Conservation (phyloP, 164 flowering plant genomes). For the Annona squamosa region DNA sequence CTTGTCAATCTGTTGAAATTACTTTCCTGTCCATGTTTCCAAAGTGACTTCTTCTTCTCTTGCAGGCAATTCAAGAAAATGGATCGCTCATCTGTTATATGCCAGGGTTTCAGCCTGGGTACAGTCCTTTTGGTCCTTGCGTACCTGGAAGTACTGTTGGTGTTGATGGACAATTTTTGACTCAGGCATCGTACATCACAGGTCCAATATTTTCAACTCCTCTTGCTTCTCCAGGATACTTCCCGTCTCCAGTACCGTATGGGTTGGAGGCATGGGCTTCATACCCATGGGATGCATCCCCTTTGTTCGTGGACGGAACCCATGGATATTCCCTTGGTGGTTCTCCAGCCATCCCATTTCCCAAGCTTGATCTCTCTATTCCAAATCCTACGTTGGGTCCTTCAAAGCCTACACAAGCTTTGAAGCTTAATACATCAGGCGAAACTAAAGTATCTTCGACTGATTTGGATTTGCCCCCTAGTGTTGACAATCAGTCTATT, state of each 20-base stretch:
- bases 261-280: constrained; percentile 36
- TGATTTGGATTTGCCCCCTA: constrained; percentile 22
- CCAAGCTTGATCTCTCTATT: constrained; percentile 24
- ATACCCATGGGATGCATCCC: constrained; percentile 36
- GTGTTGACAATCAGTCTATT: constrained; percentile 24
- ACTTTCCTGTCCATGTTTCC: not conserved
- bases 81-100: constrained; percentile 36
- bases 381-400: constrained; percentile 20
- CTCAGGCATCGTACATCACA: constrained; percentile 32
- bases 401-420: constrained; percentile 16
- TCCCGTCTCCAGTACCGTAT: constrained; percentile 25
- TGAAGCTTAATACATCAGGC: constrained; percentile 17
- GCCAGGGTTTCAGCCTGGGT: constrained; percentile 43
- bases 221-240: constrained; percentile 32
- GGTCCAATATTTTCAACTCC: constrained; percentile 27
- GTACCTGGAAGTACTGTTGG: constrained; percentile 32
- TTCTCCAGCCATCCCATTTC: constrained; percentile 17
- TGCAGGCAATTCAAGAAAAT: constrained; percentile 43
- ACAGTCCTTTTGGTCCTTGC: constrained; percentile 29
- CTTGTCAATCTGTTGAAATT: not conserved
- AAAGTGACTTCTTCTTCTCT: not conserved
- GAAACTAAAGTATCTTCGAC: constrained; percentile 24
- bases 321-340: constrained; percentile 26
- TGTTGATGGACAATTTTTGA: constrained; percentile 39
- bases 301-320: constrained; percentile 27